Evolutionary conservation across 2,329 filamentous ascomycete genomes (phyloP).

Genomic region (Dryadomyces quercivorus): DNA sequence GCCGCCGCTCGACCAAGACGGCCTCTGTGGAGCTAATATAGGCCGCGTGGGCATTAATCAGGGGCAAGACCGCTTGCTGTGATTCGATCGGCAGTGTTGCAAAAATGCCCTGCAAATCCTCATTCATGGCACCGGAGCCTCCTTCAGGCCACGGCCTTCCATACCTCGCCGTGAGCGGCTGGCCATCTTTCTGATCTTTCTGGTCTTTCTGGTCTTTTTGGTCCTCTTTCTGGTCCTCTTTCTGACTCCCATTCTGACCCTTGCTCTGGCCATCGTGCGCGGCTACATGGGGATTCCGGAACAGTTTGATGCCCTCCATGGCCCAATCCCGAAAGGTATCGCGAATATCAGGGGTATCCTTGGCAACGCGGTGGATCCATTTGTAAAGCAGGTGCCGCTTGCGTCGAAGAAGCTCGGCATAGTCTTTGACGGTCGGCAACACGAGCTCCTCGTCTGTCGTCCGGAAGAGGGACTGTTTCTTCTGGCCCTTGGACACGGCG

Average conservation of each 20-base stretch:
- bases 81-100: slow-evolving; percentile 31
- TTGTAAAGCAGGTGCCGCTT: slow-evolving; percentile 53
- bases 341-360: slow-evolving; percentile 54
- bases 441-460: slow-evolving; percentile 13
- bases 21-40: slow-evolving; percentile 46
- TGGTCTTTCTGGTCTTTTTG: not conserved
- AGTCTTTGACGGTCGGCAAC: slow-evolving; percentile 58
- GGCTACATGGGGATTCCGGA: slow-evolving; percentile 23
- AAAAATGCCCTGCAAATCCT: slow-evolving; percentile 29
- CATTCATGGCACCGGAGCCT: slow-evolving; percentile 25
- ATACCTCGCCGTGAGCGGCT: not conserved
- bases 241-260: no score
- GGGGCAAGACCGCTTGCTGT: slow-evolving; percentile 30
- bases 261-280: not conserved
- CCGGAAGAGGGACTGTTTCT: not conserved
- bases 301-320: slow-evolving; percentile 43
- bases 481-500: slow-evolving; percentile 34
- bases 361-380: slow-evolving; percentile 58
- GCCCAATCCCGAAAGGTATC: slow-evolving; percentile 49
- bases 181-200: no score
- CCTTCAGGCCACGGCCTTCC: slow-evolving; percentile 17
- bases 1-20: slow-evolving; percentile 42
- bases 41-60: slow-evolving; percentile 45
- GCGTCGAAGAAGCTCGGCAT: slow-evolving; percentile 51
- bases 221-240: not conserved